Conservation (phyloP, 495 filamentous ascomycete species). For the Choiromyces venosus region DNA sequence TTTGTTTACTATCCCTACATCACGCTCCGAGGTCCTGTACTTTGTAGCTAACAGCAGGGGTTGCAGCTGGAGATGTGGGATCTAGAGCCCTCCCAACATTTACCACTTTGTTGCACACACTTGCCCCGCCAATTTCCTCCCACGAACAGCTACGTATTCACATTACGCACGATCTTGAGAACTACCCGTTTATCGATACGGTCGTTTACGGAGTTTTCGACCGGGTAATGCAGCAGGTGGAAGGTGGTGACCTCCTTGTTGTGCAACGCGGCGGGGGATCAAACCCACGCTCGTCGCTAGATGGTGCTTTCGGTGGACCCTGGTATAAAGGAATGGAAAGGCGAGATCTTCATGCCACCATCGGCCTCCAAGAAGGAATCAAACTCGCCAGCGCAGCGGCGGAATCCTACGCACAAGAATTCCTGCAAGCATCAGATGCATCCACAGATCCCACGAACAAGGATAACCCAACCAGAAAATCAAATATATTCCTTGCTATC, state of each 20-base stretch:
- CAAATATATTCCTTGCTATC: slow-evolving; percentile 89
- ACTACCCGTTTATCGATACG: slow-evolving; percentile 90
- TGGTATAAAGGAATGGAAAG: slow-evolving; percentile 75
- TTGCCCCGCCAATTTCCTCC: slow-evolving; percentile 93
- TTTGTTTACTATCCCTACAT: slow-evolving; percentile 46
- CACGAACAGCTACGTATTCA: slow-evolving; percentile 98
- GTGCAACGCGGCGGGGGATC: slow-evolving; percentile 83
- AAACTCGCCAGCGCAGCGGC: slow-evolving; percentile 83
- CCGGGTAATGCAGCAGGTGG: slow-evolving; percentile 95
- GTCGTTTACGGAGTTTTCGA: slow-evolving; percentile 90
- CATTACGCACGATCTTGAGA: slow-evolving; percentile 88
- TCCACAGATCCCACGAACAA: slow-evolving; percentile 69
- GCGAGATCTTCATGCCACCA: slow-evolving; percentile 73
- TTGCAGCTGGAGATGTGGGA: slow-evolving; percentile 76
- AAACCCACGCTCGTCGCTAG: slow-evolving; percentile 58
- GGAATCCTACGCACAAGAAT: slow-evolving; percentile 79
- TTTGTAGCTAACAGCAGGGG: not conserved
- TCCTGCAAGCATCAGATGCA: slow-evolving; percentile 65
- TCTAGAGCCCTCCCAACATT: slow-evolving; percentile 90
- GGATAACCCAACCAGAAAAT: slow-evolving; percentile 81
- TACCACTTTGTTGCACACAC: slow-evolving; percentile 84
- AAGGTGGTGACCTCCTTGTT: slow-evolving; percentile 94
- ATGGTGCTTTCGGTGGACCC: slow-evolving; percentile 66
- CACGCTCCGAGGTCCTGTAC: slow-evolving; percentile 29
- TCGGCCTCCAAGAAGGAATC: slow-evolving; percentile 75